These are phyloP conservation scores for Cornus kousa DNA, from an alignment of 148 eudicot genomes.

Conservation along the genomic window DNA sequence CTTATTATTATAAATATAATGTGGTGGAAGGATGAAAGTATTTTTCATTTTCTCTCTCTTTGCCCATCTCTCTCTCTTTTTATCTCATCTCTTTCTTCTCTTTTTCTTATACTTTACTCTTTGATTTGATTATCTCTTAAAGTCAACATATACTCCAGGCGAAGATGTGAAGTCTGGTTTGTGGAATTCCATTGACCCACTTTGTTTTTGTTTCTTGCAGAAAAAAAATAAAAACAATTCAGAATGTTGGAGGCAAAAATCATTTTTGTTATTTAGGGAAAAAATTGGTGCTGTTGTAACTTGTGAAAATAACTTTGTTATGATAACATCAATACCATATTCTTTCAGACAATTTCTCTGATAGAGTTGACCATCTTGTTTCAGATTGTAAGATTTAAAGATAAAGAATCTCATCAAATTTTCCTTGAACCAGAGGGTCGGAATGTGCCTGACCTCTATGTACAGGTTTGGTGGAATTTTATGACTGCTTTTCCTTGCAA, in stretches of 20 bases:
- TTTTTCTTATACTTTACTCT: too few species aligned
- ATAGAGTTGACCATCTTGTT: slow-evolving; percentile 15
- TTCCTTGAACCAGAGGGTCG: slow-evolving; percentile 99
- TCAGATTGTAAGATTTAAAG: slow-evolving; percentile 94
- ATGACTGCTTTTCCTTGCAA: not conserved
- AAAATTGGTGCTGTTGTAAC: not conserved
- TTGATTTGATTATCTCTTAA: too few species aligned
- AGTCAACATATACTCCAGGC: not conserved
- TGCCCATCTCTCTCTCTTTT: too few species aligned
- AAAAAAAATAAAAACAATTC: not conserved
- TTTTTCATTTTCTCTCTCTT: too few species aligned
- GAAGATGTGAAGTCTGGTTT: not conserved
- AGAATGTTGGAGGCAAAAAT: not conserved
- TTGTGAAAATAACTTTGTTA: not conserved
- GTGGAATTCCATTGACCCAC: not conserved
- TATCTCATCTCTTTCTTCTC: too few species aligned
- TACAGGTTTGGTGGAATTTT: slow-evolving; percentile 63
- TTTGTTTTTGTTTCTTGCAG: slow-evolving; percentile 4
- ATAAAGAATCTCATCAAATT: slow-evolving; percentile 98
- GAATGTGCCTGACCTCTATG: slow-evolving; percentile 93
- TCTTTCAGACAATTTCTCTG: not conserved
- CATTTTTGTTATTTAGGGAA: not conserved
- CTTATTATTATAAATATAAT: too few species aligned
- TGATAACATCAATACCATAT: not conserved
- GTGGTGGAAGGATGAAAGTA: too few species aligned